Evolutionary conservation across 345 rosid species (phyloP), one percentile per base, ranked within the genome.

Genomic region (Carallia brachiata): DNA sequence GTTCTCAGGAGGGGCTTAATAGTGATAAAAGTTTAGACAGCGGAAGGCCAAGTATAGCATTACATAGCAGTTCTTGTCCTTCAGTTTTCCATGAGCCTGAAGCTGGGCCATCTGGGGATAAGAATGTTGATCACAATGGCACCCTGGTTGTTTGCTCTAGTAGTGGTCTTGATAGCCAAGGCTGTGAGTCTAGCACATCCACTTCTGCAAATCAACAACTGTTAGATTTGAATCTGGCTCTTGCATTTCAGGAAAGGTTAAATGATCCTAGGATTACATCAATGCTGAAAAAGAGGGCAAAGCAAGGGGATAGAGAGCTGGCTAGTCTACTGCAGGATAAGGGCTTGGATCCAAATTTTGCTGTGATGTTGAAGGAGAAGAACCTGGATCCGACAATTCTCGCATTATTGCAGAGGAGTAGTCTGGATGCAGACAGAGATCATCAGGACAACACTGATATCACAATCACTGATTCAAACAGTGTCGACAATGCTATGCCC

Each of bases 301-400:
- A 83, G 70, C 89, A 86, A 73, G 96, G 98, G 66, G 97, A 96
- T 78, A 77, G 79, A 63, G 99, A 96, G 44, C 84, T 92, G 79
- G 78, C 89, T 79, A 89, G 80, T 80, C 80, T 96, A 84, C 82
- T 96, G 84, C 96, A 96, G 80, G 86, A 92, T 79, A 96, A 96
- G 81, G 99, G 99, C 65, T 83, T 96, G 81, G 99, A 96, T 85
- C 99, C 99, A 72, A 92, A 96, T 86, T 96, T 96, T 84, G 99
- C 98, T 65, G 84, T 96, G 86, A 96, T 96, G 99, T 79, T 96
- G 82, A 90, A 96, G 79, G 99, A 96, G 83, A 96, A 88, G 75
- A 86, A 82, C 74, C 84, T 96, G 88, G 99, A 96, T 82, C 98
- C 97, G 32, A 92, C 96, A 50, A 89, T 96, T 63, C 83, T 96